A percentile compares a stretch with the other conserved stretches of the same genome.
Conservation (phyloP, 306 rosid genomes). For the Inga oerstediana region DNA sequence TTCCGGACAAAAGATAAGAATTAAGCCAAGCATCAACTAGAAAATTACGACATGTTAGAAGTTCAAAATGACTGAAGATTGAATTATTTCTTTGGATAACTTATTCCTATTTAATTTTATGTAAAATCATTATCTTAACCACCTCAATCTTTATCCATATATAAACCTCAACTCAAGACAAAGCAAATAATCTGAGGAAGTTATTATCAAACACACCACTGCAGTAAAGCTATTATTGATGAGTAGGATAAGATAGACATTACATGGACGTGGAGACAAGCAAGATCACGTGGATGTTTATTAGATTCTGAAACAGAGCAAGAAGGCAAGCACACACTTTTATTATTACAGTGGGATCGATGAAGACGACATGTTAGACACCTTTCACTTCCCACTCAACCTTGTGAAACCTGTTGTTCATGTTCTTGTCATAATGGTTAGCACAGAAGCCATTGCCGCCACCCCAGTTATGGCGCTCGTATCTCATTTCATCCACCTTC, state of each 20-base stretch:
- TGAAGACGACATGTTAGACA: neutral
- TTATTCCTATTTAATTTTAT: neutral
- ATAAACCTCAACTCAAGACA: neutral
- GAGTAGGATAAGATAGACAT: neutral
- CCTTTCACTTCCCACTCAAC: constrained; percentile 36
- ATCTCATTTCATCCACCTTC: constrained; percentile 36
- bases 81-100: neutral
- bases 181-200: neutral
- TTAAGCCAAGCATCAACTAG: neutral
- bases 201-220: neutral
- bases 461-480: constrained; percentile 9
- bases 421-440: neutral
- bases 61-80: neutral
- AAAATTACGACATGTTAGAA: neutral
- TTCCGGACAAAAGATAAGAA: neutral
- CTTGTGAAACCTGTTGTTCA: neutral
- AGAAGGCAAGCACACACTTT: neutral
- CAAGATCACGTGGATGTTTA: neutral
- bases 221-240: neutral
- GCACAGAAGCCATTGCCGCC: neutral
- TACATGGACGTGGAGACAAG: neutral
- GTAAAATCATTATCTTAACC: neutral
- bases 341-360: neutral
- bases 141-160: neutral
- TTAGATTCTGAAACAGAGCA: neutral